A percentile compares a stretch with the other conserved stretches of the same genome.
Conservation (phyloP, 441 rosid genomes). For the Breynia disticha region DNA sequence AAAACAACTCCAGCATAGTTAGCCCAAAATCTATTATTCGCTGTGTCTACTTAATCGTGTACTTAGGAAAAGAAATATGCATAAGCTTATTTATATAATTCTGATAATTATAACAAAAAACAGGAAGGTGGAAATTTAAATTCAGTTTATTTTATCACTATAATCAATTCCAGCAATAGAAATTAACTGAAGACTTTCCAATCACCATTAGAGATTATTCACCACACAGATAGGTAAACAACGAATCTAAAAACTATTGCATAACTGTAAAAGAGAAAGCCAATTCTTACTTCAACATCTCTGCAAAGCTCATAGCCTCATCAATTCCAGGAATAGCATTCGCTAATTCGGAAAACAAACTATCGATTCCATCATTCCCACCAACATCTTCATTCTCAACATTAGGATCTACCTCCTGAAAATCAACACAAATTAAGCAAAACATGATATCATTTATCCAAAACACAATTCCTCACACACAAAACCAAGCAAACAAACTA, state of each 20-base stretch:
- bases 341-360: constrained; percentile 79
- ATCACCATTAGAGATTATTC: too few relatives aligned
- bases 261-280: constrained; percentile 2
- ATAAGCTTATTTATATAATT: too few relatives aligned
- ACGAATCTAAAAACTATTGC: background rate
- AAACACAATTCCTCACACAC: constrained; percentile 1
- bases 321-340: constrained; percentile 98
- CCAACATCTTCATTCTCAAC: constrained; percentile 75
- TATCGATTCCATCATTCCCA: constrained; percentile 74
- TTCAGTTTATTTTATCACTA: background rate
- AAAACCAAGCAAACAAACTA: background rate
- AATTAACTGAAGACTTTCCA: background rate
- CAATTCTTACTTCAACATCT: constrained; percentile 82
- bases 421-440: constrained; percentile 5
- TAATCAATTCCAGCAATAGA: background rate
- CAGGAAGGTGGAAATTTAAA: background rate
- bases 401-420: constrained; percentile 95
- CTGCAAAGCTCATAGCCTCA: constrained; percentile 98
- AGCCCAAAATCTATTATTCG: too few relatives aligned
- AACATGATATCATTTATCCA: background rate
- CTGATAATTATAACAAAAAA: too few relatives aligned
- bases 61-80: too few relatives aligned
- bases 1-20: background rate
- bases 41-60: too few relatives aligned
- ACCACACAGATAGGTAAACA: background rate